These are phyloP conservation scores for Magnolia sinica DNA, from an alignment of 164 flowering plant species.

Conservation along the genomic window DNA sequence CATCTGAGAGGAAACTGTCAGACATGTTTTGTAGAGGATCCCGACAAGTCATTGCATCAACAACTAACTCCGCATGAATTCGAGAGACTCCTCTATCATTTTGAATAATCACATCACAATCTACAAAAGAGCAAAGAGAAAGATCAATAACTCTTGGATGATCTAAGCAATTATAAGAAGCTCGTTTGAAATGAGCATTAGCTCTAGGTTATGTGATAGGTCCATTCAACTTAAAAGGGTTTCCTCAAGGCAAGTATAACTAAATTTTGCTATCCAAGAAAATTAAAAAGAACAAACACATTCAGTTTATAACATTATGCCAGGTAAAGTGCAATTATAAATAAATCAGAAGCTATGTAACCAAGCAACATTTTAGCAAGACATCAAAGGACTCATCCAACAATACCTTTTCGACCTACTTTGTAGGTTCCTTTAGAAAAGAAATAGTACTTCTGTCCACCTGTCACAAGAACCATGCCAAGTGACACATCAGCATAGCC, in stretches of 20 bases:
- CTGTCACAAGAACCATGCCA: slow-evolving; percentile 33
- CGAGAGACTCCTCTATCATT: slow-evolving; percentile 88
- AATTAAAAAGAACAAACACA: too few relatives aligned
- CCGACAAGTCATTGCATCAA: slow-evolving; percentile 50
- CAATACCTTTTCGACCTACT: slow-evolving; percentile 80
- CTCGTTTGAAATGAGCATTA: background rate
- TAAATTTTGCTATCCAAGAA: too few relatives aligned
- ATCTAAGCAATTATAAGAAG: background rate
- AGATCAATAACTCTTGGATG: background rate
- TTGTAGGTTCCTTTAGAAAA: slow-evolving; percentile 59
- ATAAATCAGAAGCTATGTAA: background rate
- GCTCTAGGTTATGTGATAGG: background rate
- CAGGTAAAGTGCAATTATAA: background rate
- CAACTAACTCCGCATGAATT: slow-evolving; percentile 72
- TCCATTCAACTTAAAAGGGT: background rate
- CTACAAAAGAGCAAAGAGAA: slow-evolving; percentile 30
- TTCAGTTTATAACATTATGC: too few relatives aligned
- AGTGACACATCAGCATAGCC: slow-evolving; percentile 1
- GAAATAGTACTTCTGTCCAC: slow-evolving; percentile 64
- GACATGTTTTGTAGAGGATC: slow-evolving; percentile 28
- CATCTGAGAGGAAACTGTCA: slow-evolving; percentile 29
- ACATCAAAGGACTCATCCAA: background rate
- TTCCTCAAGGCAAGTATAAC: too few relatives aligned
- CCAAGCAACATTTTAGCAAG: background rate
- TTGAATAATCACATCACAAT: slow-evolving; percentile 73